These are phyloP conservation scores for Paragyromitra xinjiangensis DNA, from an alignment of 495 filamentous ascomycete genomes.

Conservation along the genomic window DNA sequence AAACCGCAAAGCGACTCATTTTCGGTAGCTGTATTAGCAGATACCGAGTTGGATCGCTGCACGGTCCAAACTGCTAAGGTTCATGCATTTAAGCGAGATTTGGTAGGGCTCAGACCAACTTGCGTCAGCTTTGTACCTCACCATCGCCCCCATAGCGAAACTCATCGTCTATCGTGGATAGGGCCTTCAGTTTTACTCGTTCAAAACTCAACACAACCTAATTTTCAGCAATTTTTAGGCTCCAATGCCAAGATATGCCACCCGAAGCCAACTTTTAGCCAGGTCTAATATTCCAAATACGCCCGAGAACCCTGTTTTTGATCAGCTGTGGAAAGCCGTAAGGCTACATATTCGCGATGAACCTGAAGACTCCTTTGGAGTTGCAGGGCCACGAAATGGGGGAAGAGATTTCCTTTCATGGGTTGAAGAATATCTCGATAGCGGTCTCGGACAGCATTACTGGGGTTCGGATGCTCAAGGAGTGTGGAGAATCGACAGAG, in stretches of 20 bases:
- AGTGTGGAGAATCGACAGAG: slow-evolving; percentile 2
- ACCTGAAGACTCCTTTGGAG: not conserved
- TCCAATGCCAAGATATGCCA: too few relatives aligned
- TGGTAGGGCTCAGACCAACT: too few relatives aligned
- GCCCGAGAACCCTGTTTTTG: not conserved
- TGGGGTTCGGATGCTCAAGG: slow-evolving; percentile 7
- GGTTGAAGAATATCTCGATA: slow-evolving; percentile 17
- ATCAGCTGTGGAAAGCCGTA: not conserved
- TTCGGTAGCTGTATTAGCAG: too few relatives aligned
- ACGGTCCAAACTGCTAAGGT: too few relatives aligned
- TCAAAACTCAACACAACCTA: not conserved
- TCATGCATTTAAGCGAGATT: too few relatives aligned
- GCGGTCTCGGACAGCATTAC: slow-evolving; percentile 14
- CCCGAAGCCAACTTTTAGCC: too few relatives aligned
- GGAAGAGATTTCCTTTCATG: not conserved
- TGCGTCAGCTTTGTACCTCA: too few relatives aligned
- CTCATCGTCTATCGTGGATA: not conserved
- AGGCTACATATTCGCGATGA: not conserved
- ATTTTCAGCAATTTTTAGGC: not conserved
- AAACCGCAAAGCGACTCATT: too few relatives aligned
- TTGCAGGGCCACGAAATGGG: not conserved
- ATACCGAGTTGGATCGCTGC: too few relatives aligned
- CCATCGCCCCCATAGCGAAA: too few relatives aligned
- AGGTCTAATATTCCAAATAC: not conserved
- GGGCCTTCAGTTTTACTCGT: not conserved